Conservation (phyloP, 2,329 filamentous ascomycete species). For the Aaosphaeria pasadenensis region DNA sequence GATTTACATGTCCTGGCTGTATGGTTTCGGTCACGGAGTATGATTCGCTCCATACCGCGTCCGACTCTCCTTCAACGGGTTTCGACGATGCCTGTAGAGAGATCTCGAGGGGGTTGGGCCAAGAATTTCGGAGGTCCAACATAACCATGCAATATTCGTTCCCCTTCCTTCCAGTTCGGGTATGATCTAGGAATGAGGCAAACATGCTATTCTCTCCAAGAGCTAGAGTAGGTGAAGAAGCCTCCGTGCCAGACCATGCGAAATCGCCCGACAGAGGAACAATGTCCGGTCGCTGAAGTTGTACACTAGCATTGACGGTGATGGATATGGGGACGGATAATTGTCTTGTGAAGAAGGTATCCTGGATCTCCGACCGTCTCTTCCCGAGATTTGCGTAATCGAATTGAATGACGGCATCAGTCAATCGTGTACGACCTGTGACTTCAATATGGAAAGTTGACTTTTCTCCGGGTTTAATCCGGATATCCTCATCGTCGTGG, state of each 20-base stretch:
- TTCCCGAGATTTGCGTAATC: constrained; percentile 83
- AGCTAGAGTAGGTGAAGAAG: constrained; percentile 1
- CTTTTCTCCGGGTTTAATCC: constrained; percentile 65
- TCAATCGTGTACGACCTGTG: constrained; percentile 80
- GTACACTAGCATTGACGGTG: constrained; percentile 88
- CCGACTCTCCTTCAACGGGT: constrained; percentile 1
- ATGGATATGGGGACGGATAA: constrained; percentile 77
- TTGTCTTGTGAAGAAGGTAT: constrained; percentile 80
- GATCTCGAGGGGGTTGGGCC: constrained; percentile 76
- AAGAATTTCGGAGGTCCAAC: constrained; percentile 83
- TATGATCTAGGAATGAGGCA: constrained; percentile 43
- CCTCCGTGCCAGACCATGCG: constrained; percentile 54
- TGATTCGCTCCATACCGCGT: constrained; percentile 16
- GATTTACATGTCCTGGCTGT: constrained; percentile 62
- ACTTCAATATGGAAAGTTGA: constrained; percentile 80
- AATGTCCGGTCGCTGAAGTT: constrained; percentile 76
- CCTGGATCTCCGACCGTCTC: constrained; percentile 62
- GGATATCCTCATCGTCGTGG: constrained; percentile 44
- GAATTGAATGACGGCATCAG: constrained; percentile 74
- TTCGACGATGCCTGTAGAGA: constrained; percentile 51
- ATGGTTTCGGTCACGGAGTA: constrained; percentile 43
- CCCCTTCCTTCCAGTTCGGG: constrained; percentile 41
- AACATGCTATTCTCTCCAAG: constrained; percentile 40
- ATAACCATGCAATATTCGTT: constrained; percentile 73
- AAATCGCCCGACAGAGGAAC: constrained; percentile 69